A percentile compares a stretch with the other conserved stretches of the same genome.
These are phyloP conservation scores for Zoysia japonica DNA, from an alignment of 176 grass and related monocot genomes.

Conservation along the genomic window DNA sequence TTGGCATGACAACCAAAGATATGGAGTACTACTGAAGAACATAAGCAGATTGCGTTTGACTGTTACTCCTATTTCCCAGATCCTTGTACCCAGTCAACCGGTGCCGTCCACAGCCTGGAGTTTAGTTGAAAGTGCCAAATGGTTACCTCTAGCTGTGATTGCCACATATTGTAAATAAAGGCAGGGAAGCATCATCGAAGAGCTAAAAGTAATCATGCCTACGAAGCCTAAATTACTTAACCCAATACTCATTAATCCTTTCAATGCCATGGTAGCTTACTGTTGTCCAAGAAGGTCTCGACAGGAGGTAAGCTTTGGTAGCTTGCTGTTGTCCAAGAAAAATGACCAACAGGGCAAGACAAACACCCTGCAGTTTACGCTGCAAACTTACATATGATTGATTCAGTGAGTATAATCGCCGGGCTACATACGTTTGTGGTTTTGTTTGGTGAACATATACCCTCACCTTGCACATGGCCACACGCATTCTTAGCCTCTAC, in stretches of 20 bases:
- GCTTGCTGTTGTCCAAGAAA: conserved; percentile 27
- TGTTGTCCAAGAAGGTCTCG: conserved; percentile 29
- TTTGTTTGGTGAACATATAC: neutral
- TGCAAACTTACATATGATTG: conserved; percentile 7
- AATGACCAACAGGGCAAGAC: conserved; percentile 37
- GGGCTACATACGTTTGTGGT: conserved; percentile 15
- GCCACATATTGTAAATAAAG: conserved; percentile 25
- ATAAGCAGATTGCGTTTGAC: neutral
- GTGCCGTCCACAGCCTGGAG: conserved; percentile 41
- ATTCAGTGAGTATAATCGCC: neutral
- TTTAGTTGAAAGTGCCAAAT: conserved; percentile 41
- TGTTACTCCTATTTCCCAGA: neutral
- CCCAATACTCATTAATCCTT: conserved; percentile 27
- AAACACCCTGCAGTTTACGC: neutral
- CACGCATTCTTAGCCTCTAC: neutral
- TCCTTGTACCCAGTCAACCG: conserved; percentile 5
- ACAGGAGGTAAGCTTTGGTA: conserved; percentile 42
- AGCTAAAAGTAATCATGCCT: conserved; percentile 43
- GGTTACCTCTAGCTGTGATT: conserved; percentile 19
- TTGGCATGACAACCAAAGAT: neutral
- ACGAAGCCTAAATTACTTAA: conserved; percentile 42
- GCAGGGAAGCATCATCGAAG: conserved; percentile 28
- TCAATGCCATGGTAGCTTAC: conserved; percentile 36
- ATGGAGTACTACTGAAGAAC: neutral
- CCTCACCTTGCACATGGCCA: conserved; percentile 26